Base-by-base conservation (phyloP, 1,139 yeast genomes). In the Yamadazyma spencermartinsiae region DNA sequence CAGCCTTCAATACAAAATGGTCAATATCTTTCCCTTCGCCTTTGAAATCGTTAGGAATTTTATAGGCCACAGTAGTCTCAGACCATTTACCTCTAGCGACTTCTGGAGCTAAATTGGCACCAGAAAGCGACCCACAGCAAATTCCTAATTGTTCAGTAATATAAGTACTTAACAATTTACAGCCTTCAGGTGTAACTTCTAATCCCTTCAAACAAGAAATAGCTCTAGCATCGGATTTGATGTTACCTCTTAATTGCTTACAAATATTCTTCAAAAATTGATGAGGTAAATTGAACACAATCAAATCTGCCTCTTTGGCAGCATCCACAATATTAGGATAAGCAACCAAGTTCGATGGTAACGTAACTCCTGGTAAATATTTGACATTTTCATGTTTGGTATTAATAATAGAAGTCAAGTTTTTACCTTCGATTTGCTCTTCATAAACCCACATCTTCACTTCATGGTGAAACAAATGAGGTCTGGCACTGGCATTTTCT, bases 361-460 rank as follows among this genome's bases (percentile, higher is more conserved):
- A 68, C 38, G 54, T 59, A 34, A 72, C 70, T 2, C 63, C 74
- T 2, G 76, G 76, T 48, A 72, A 61, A 50, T 72, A 72, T 44
- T 63, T 67, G 44, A 71, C 74, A 45, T 72, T 72, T 49, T 71
- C 74, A 49, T 70, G 74, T 43, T 67, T 58, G 27, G 56, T 50
- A 53, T 72, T 72, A 48, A 72, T 72, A 46, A 72, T 71, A 21
- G 65, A 67, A 26, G 75, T 68, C 55, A 72, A 65, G 43, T 70
- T 68, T 42, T 56, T 55, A 29, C 74, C 76, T 33, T 69, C 58
- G 34, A 71, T 56, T 44, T 66, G 56, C 46, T 72, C 76, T 50
- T 72, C 72, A 44, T 58, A 67, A 10, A 72, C 76, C 76, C 76
- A 72, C 76, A 72, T 71, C 40, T 68, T 62, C 18, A 72, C 74